Evolutionary conservation across 495 filamentous ascomycete species (phyloP).

Genomic region (Lindgomyces ingoldianus): DNA sequence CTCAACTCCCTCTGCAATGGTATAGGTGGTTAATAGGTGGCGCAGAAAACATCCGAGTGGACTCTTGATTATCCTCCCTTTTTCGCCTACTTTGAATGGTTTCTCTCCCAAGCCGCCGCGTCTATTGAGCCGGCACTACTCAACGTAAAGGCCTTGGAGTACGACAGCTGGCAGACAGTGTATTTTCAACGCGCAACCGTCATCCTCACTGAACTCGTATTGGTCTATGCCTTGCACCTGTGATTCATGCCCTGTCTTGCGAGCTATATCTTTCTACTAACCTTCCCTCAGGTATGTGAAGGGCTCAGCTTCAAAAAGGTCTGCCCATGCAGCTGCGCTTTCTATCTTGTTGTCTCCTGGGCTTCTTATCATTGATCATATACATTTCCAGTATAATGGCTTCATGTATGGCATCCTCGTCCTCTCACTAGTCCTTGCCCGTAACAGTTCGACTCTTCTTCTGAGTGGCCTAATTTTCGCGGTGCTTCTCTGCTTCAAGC

Average conservation of each 20-base stretch:
- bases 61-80: slow-evolving; percentile 98
- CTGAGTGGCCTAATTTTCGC: slow-evolving; percentile 81
- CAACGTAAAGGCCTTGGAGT: slow-evolving; percentile 72
- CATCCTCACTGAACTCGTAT: slow-evolving; percentile 79
- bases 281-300: slow-evolving; percentile 62
- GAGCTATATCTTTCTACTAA: slow-evolving; percentile 9
- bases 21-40: background rate
- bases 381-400: slow-evolving; percentile 99
- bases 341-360: slow-evolving; percentile 91
- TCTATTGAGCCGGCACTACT: slow-evolving; percentile 81
- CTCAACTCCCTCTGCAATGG: background rate
- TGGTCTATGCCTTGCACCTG: slow-evolving; percentile 82
- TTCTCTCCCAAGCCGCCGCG: slow-evolving; percentile 77
- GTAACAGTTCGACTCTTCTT: slow-evolving; percentile 74
- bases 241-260: slow-evolving; percentile 43
- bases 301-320: slow-evolving; percentile 68
- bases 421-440: slow-evolving; percentile 77
- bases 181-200: slow-evolving; percentile 91
- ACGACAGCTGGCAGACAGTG: slow-evolving; percentile 87
- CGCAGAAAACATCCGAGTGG: slow-evolving; percentile 90
- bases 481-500: slow-evolving; percentile 85
- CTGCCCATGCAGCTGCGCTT: slow-evolving; percentile 82
- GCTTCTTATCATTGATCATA: slow-evolving; percentile 95
- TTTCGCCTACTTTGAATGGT: slow-evolving; percentile 96
- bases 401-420: slow-evolving; percentile 90